Conservation (phyloP, 1,284 basidiomycete species). For the Entoloma clypeatum region DNA sequence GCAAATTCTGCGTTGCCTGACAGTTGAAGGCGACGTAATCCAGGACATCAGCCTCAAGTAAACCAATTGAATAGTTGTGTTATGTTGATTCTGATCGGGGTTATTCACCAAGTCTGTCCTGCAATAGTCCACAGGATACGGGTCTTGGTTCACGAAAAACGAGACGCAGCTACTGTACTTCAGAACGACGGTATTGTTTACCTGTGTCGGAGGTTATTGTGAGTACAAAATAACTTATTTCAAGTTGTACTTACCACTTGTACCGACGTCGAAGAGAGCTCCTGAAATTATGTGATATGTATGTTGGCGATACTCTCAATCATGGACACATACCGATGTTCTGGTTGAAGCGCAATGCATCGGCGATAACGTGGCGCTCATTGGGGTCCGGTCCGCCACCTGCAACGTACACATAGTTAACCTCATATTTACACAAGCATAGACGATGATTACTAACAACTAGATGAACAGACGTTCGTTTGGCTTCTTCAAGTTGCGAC, state of each 20-base stretch:
- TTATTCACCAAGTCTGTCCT: slow-evolving; percentile 36
- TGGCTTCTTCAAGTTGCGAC: slow-evolving; percentile 12
- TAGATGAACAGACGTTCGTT: slow-evolving; percentile 14
- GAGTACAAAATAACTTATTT: background rate
- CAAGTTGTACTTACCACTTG: slow-evolving; percentile 22
- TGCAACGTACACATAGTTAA: slow-evolving; percentile 9
- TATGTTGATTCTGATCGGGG: slow-evolving; percentile 29
- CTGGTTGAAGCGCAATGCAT: slow-evolving; percentile 43
- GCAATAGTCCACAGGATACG: slow-evolving; percentile 31
- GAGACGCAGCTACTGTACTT: slow-evolving; percentile 34
- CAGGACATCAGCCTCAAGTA: slow-evolving; percentile 34
- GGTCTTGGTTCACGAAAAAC: slow-evolving; percentile 40
- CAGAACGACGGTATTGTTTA: slow-evolving; percentile 33
- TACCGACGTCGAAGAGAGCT: slow-evolving; percentile 30
- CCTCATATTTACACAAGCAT: background rate
- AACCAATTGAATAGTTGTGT: background rate
- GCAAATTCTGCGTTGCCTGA: slow-evolving; percentile 44
- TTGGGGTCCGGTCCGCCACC: slow-evolving; percentile 44
- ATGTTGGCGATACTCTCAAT: background rate
- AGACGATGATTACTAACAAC: slow-evolving; percentile 6
- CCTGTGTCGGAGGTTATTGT: slow-evolving; percentile 14
- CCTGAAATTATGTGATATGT: slow-evolving; percentile 21
- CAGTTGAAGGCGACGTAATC: slow-evolving; percentile 42
- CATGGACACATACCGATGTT: slow-evolving; percentile 32
- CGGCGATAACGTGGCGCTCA: slow-evolving; percentile 45